These are phyloP conservation scores for Lactifluus echinatus DNA, from an alignment of 768 basidiomycete genomes.

Conservation along the genomic window DNA sequence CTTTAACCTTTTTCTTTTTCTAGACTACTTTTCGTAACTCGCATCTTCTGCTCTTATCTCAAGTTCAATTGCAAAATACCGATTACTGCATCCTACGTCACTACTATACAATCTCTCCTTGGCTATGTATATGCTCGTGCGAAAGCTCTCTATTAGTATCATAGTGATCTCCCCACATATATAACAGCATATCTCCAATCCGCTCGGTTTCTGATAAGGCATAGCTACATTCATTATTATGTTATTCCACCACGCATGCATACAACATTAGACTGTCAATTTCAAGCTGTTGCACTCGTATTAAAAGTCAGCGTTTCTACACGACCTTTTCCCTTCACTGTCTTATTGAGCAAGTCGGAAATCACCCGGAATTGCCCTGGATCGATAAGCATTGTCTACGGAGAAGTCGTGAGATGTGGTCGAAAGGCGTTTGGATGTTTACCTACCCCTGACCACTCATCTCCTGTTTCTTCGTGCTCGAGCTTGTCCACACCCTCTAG, in stretches of 20 bases:
- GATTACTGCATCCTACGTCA: slow-evolving; percentile 8
- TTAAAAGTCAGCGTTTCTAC: slow-evolving; percentile 77
- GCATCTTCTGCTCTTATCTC: slow-evolving; percentile 11
- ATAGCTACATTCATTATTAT: slow-evolving; percentile 4
- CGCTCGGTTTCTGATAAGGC: background rate
- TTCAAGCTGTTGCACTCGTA: slow-evolving; percentile 33
- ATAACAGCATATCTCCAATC: slow-evolving; percentile 10
- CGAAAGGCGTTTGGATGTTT: background rate
- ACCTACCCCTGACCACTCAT: slow-evolving; percentile 85
- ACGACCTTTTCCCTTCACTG: slow-evolving; percentile 80
- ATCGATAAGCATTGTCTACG: slow-evolving; percentile 84
- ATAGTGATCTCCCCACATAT: slow-evolving; percentile 11
- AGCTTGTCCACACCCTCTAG: slow-evolving; percentile 69
- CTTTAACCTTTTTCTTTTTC: background rate
- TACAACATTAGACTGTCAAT: slow-evolving; percentile 8
- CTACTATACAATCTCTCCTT: slow-evolving; percentile 9
- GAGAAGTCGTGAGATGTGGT: background rate
- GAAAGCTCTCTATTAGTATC: slow-evolving; percentile 7
- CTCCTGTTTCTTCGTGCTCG: slow-evolving; percentile 70
- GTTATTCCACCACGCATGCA: background rate
- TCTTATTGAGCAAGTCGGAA: slow-evolving; percentile 83
- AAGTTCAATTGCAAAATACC: slow-evolving; percentile 11
- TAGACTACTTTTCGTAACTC: background rate
- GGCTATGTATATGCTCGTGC: slow-evolving; percentile 11
- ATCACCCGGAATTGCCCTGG: slow-evolving; percentile 86